phyloP scores from a whole-genome alignment of 306 rosid genomes.

The Oxytropis ochrocephala region DNA sequence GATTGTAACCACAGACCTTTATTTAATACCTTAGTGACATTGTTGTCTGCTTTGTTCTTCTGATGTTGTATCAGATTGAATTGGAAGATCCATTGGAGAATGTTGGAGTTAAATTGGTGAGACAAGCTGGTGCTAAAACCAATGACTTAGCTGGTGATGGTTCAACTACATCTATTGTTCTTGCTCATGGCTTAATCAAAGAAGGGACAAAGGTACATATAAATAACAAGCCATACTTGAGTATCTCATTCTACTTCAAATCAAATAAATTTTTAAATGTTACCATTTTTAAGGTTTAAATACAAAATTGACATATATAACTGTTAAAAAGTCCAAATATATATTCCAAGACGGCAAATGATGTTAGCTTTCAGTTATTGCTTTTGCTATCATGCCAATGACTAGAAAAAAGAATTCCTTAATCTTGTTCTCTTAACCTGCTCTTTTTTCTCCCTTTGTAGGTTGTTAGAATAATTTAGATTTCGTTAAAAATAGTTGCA shows the following conservation, averaged over 20 bases:
- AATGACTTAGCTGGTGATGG: conserved; percentile 96
- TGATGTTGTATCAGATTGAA: conserved; percentile 50
- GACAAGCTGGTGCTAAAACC: conserved; percentile 97
- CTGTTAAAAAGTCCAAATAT: background rate
- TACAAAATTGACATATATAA: background rate
- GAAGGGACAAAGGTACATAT: conserved; percentile 80
- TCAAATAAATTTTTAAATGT: background rate
- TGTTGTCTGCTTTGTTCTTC: background rate
- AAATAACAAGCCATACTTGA: background rate
- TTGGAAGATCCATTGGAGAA: conserved; percentile 91
- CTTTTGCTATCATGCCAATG: no score
- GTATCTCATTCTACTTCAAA: background rate
- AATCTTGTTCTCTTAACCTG: background rate
- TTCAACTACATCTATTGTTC: conserved; percentile 80
- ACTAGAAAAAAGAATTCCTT: no score
- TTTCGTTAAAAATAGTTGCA: no score
- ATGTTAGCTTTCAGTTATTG: no score
- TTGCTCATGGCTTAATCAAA: conserved; percentile 86
- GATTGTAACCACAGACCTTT: no score
- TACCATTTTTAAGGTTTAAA: conserved; percentile 1
- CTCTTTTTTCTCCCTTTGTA: conserved; percentile 22
- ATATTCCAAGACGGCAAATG: background rate
- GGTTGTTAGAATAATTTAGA: no score
- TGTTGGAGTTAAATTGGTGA: conserved; percentile 89
- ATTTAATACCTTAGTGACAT: no score